Percentiles rank a stretch among this genome's conserved stretches.
phyloP scores from a whole-genome alignment of 2,329 filamentous ascomycete species.

The Clonostachys solani region DNA sequence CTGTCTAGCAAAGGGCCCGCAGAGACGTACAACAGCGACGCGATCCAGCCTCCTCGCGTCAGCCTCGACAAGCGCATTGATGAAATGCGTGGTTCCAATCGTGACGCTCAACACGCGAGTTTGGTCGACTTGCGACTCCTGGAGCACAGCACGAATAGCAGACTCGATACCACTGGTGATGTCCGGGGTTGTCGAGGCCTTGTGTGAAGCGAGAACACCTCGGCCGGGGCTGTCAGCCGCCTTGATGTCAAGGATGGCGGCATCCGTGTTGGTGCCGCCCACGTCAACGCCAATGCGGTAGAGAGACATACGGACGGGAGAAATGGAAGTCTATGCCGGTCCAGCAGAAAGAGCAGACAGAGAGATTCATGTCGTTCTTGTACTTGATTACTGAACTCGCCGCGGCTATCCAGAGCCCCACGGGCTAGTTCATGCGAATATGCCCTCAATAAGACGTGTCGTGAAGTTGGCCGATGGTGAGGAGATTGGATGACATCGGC shows the following conservation, averaged over 20 bases:
- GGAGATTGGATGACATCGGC: too few species aligned
- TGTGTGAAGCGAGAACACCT: conserved; percentile 40
- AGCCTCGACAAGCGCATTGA: conserved; percentile 42
- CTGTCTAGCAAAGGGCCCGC: conserved; percentile 36
- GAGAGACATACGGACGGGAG: too few species aligned
- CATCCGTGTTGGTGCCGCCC: conserved; percentile 34
- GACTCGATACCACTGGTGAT: conserved; percentile 42
- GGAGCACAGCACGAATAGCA: conserved; percentile 37
- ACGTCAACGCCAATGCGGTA: conserved; percentile 36
- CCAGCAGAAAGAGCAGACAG: too few species aligned
- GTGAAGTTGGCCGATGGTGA: too few species aligned
- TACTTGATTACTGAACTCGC: too few species aligned
- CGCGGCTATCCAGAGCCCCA: too few species aligned
- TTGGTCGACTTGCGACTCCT: conserved; percentile 26
- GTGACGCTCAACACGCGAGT: conserved; percentile 37
- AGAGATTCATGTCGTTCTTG: too few species aligned
- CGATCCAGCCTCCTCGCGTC: conserved; percentile 34
- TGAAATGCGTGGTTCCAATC: conserved; percentile 46
- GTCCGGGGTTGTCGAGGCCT: conserved; percentile 43
- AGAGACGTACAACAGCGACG: conserved; percentile 40
- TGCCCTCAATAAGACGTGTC: too few species aligned
- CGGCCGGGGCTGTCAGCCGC: conserved; percentile 7
- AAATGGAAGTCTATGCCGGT: too few species aligned
- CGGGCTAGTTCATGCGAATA: too few species aligned
- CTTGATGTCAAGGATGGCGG: too few species aligned